Evolutionary conservation across 257 asterid genomes (phyloP), one percentile per base, ranked within the genome.

Genomic region (Petunia secreta): DNA sequence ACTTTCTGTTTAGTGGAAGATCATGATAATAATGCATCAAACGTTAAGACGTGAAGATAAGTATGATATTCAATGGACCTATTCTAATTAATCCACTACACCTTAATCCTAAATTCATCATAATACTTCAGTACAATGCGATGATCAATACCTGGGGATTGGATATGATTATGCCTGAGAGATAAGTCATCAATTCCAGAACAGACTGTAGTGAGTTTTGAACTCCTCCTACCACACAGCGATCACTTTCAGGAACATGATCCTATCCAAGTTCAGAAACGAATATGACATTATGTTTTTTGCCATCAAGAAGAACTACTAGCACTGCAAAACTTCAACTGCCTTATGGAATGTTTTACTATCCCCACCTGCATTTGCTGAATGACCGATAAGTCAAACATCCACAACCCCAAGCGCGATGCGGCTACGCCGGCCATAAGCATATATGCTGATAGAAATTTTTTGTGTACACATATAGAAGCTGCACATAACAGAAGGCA

Each of bases 321-420:
- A 46, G 16, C 4, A 69, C 8, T 4, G 2, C 77, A 48, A 25
- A 71, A 46, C 4, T 16, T 68, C 75, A 68, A 63, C 16, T 63
- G 10, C 10, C n/a, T n/a, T n/a, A n/a, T 2, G 59, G 11, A 69
- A 69, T 8, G 16, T 46, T 69, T 2, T 54, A 6, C 15, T 6
- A 6, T 15, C 1, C 77, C 5, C 67, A 87, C 99, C 97, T 95
- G 99, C 98, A 95, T 93, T 88, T 92, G 97, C 80, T 95, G 98
- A 84, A 95, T 91, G 82, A 92, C 98, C 0, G 98, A 82, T 64
- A 95, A 82, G 85, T 93, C 99, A 53, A 95, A 95, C 96, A 90
- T 91, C 98, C 98, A 95, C 34, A 95, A 86, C 8, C 99, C 99
- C n/a, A 95, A 93, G 54, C 99, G 96, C 8, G 99, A 95, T 9